Evolutionary conservation across 495 filamentous ascomycete genomes (phyloP).

Genomic region (Lindgomyces ingoldianus): DNA sequence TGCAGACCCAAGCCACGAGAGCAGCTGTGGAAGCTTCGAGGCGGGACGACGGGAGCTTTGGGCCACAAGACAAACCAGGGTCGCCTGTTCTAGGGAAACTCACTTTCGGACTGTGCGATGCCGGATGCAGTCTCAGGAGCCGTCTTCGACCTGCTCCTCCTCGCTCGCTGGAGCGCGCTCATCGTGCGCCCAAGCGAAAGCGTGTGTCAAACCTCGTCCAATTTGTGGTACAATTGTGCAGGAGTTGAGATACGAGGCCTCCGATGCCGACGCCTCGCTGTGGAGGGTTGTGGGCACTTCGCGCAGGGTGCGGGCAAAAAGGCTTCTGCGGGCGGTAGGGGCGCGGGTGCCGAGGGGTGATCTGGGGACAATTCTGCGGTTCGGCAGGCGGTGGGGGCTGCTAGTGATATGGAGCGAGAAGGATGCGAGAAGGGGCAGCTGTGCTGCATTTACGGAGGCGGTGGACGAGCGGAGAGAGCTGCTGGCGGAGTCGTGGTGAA

Average conservation of each 20-base stretch:
- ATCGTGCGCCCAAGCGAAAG: constrained; percentile 36
- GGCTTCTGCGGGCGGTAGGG: constrained; percentile 7
- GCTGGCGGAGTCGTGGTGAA: background rate
- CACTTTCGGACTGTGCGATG: constrained; percentile 18
- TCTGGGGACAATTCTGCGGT: constrained; percentile 1
- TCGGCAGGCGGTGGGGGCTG: background rate
- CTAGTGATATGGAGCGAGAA: background rate
- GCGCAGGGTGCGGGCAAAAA: constrained; percentile 31
- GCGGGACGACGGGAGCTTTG: background rate
- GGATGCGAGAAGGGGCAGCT: background rate
- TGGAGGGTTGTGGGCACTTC: constrained; percentile 5
- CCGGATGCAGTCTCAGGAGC: constrained; percentile 22
- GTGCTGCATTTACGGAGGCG: constrained; percentile 10
- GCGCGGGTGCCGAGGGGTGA: constrained; percentile 19
- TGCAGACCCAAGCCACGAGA: constrained; percentile 11
- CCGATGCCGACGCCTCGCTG: constrained; percentile 14
- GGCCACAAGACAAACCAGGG: background rate
- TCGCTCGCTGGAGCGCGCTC: constrained; percentile 38
- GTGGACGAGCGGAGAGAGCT: background rate
- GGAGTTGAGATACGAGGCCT: constrained; percentile 4
- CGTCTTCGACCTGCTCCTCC: constrained; percentile 38
- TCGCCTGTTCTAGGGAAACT: background rate
- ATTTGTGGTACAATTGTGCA: constrained; percentile 12
- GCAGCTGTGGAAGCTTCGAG: constrained; percentile 2
- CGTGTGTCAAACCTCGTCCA: constrained; percentile 22